These are phyloP conservation scores for Mycena chlorophos DNA, from an alignment of 768 basidiomycete genomes.

Conservation along the genomic window DNA sequence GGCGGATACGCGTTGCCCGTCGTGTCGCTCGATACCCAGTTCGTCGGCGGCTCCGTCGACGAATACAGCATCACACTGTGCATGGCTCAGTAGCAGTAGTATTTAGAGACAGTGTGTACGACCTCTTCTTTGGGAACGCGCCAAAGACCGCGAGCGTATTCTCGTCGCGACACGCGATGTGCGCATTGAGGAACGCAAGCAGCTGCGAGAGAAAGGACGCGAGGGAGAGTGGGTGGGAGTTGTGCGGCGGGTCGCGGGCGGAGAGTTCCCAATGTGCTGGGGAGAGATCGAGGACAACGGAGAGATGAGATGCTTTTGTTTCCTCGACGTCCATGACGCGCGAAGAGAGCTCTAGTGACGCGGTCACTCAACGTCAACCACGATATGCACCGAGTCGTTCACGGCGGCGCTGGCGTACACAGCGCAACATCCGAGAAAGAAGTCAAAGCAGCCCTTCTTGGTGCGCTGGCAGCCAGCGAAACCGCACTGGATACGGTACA, in stretches of 20 bases:
- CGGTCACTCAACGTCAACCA: background rate
- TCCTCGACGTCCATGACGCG: conserved; percentile 24
- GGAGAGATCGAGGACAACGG: conserved; percentile 83
- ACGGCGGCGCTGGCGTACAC: conserved; percentile 80
- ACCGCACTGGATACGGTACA: conserved; percentile 50
- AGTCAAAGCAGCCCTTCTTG: conserved; percentile 54
- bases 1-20: conserved; percentile 77
- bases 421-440: conserved; percentile 44
- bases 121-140: conserved; percentile 85
- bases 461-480: conserved; percentile 10
- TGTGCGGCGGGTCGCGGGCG: conserved; percentile 40
- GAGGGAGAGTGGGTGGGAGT: conserved; percentile 59
- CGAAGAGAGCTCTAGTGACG: too few species aligned
- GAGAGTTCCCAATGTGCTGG: conserved; percentile 86
- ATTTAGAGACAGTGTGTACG: conserved; percentile 20
- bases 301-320: conserved; percentile 55
- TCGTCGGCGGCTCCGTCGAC: conserved; percentile 48
- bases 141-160: conserved; percentile 92
- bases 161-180: conserved; percentile 87
- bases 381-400: conserved; percentile 50
- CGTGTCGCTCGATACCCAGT: conserved; percentile 46
- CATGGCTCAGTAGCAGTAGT: background rate
- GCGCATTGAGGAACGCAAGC: conserved; percentile 89
- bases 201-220: conserved; percentile 78
- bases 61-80: conserved; percentile 77